A percentile compares a stretch with the other conserved stretches of the same genome.
Conservation (phyloP, 345 rosid genomes). For the Salix purpurea region DNA sequence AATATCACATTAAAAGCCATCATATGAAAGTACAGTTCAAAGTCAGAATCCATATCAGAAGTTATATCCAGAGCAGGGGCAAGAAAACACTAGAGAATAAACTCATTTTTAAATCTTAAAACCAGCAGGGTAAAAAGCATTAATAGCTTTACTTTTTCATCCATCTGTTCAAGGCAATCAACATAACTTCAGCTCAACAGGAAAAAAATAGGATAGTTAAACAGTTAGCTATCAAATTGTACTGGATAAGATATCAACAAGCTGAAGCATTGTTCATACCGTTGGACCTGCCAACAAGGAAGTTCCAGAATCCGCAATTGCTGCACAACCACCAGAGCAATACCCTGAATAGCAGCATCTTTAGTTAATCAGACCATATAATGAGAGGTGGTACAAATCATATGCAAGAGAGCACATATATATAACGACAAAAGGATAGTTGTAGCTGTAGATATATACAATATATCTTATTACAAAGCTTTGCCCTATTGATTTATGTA, state of each 20-base stretch:
- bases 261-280: constrained; percentile 8
- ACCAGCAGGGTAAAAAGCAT: background rate
- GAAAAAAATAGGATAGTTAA: background rate
- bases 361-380: background rate
- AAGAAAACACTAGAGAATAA: background rate
- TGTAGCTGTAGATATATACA: background rate
- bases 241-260: background rate
- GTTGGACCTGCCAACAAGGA: constrained; percentile 34
- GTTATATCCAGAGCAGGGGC: background rate
- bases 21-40: background rate
- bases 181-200: background rate
- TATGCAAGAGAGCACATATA: background rate
- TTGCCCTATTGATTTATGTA: background rate
- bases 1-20: background rate
- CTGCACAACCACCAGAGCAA: constrained; percentile 31
- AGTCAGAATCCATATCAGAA: background rate
- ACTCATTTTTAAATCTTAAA: background rate
- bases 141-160: background rate
- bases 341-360: constrained; percentile 8
- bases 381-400: background rate
- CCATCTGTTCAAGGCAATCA: background rate
- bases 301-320: constrained; percentile 35
- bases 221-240: background rate
- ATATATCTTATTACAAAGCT: background rate
- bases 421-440: background rate